These are phyloP conservation scores for Phaeophleospora eucalypticola DNA, from an alignment of 2,329 filamentous ascomycete species.

Conservation along the genomic window DNA sequence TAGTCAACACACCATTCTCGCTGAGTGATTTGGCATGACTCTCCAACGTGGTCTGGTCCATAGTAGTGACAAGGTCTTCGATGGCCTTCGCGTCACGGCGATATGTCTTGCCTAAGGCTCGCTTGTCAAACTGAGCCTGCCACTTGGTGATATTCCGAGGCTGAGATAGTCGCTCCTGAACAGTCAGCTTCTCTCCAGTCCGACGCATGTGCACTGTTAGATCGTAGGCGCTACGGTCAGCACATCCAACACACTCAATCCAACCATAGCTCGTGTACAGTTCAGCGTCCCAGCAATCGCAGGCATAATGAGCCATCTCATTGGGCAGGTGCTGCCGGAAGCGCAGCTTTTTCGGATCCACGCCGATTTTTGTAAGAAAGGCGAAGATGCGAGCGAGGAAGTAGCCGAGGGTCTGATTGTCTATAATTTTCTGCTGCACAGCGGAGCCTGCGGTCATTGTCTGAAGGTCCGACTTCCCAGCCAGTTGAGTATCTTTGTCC, in stretches of 20 bases:
- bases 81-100: no score
- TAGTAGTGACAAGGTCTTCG: no score
- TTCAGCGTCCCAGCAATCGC: slow-evolving; percentile 97
- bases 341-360: slow-evolving; percentile 81
- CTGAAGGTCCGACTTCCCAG: slow-evolving; percentile 73
- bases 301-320: slow-evolving; percentile 89
- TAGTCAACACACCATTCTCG: slow-evolving; percentile 73
- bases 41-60: slow-evolving; percentile 74
- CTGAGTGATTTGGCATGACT: slow-evolving; percentile 74
- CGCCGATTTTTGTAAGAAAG: slow-evolving; percentile 83
- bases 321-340: slow-evolving; percentile 97
- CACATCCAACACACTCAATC: slow-evolving; percentile 97
- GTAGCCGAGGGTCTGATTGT: slow-evolving; percentile 97
- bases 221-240: slow-evolving; percentile 93
- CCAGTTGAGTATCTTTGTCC: slow-evolving; percentile 77
- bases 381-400: slow-evolving; percentile 91
- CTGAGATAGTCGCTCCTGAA: slow-evolving; percentile 74
- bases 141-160: slow-evolving; percentile 81
- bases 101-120: slow-evolving; percentile 91
- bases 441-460: slow-evolving; percentile 79
- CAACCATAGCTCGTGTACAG: slow-evolving; percentile 87
- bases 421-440: slow-evolving; percentile 74
- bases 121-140: slow-evolving; percentile 82
- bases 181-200: slow-evolving; percentile 80
- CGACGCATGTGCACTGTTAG: slow-evolving; percentile 87